Conservation (phyloP, 768 basidiomycete genomes). For the Cyclocybe cylindracea region DNA sequence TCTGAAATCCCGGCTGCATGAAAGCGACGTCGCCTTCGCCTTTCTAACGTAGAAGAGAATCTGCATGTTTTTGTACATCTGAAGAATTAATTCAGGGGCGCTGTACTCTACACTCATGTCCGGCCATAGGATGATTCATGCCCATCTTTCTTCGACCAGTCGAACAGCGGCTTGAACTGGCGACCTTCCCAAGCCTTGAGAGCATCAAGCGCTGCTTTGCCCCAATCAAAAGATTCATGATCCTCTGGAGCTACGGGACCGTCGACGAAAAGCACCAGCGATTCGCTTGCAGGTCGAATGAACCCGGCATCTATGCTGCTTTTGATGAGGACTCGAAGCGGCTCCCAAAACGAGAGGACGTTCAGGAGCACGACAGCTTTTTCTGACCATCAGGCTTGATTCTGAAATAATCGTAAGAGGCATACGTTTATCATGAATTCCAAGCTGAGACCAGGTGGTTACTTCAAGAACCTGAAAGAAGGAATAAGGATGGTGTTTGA, state of each 20-base stretch:
- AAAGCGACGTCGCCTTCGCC: not conserved
- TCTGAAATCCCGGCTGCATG: slow-evolving; percentile 5
- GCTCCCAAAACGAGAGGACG: slow-evolving; percentile 79
- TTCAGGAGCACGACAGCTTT: slow-evolving; percentile 87
- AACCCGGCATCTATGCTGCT: slow-evolving; percentile 71
- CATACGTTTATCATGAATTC: slow-evolving; percentile 81
- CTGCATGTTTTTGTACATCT: not conserved
- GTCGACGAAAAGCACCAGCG: slow-evolving; percentile 75
- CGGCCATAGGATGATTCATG: slow-evolving; percentile 1
- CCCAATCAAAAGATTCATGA: slow-evolving; percentile 78
- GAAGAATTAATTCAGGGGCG: too few relatives aligned
- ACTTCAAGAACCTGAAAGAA: slow-evolving; percentile 77
- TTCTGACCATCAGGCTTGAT: not conserved
- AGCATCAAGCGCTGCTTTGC: slow-evolving; percentile 62
- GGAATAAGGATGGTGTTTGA: not conserved
- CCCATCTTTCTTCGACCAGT: slow-evolving; percentile 44
- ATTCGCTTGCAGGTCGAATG: slow-evolving; percentile 62
- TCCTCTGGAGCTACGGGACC: slow-evolving; percentile 54
- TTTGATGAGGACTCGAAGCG: slow-evolving; percentile 75
- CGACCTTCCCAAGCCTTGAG: slow-evolving; percentile 59
- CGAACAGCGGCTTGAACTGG: slow-evolving; percentile 34
- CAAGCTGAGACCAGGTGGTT: slow-evolving; percentile 92
- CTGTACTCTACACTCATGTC: slow-evolving; percentile 14
- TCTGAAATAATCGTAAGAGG: not conserved
- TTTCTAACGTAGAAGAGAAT: not conserved